phyloP scores from a whole-genome alignment of 192 early-diverging fungal species.

The Irineochytrium annulatum region DNA sequence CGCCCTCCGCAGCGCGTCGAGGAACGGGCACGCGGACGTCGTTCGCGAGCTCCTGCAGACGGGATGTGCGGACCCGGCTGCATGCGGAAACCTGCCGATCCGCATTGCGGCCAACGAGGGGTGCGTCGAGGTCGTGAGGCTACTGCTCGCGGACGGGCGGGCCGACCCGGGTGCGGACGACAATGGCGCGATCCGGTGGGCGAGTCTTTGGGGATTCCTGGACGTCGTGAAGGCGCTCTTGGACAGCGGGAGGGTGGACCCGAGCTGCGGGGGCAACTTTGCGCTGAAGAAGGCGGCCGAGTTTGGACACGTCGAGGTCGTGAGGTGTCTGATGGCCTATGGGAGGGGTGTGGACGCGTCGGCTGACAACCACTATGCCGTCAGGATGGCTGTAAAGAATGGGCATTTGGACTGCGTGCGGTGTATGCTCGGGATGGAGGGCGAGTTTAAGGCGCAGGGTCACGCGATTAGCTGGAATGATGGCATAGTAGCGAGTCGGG shows the following conservation, averaged over 20 bases:
- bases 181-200: slow-evolving; percentile 8
- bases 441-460: too few species aligned
- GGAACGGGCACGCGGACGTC: slow-evolving; percentile 21
- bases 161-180: slow-evolving; percentile 14
- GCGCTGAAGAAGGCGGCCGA: neutral
- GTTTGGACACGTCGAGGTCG: neutral
- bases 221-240: too few species aligned
- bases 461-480: too few species aligned
- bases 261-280: neutral
- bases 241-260: neutral
- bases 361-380: too few species aligned
- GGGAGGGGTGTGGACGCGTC: too few species aligned
- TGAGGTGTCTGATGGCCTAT: too few species aligned
- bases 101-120: slow-evolving; percentile 7
- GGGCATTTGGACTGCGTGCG: too few species aligned
- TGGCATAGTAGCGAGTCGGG: too few species aligned
- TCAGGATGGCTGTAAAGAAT: too few species aligned
- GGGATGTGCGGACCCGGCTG: slow-evolving; percentile 5
- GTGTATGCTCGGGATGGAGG: too few species aligned
- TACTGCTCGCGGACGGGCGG: slow-evolving; percentile 12
- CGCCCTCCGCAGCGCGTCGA: neutral
- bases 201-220: too few species aligned
- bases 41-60: slow-evolving; percentile 22
- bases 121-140: slow-evolving; percentile 8
- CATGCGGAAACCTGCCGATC: slow-evolving; percentile 7